Base-by-base conservation (phyloP, 1,284 basidiomycete species). In the Austroboletus rostrupii region DNA sequence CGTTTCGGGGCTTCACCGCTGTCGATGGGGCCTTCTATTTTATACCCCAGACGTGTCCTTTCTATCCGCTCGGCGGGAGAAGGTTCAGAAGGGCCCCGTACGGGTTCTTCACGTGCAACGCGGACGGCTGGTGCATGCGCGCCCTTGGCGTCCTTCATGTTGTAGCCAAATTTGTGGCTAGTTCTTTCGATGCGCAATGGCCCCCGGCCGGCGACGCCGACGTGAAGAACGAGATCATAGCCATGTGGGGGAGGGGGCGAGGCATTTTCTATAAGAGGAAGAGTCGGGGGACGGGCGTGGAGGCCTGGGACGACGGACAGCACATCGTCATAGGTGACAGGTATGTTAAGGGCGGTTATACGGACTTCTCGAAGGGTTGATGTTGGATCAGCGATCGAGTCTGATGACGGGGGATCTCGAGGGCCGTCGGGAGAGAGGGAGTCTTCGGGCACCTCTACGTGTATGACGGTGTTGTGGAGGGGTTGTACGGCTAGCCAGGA, bases 181-280 rank as follows among this genome's bases (percentile, higher is more conserved):
- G 80, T 63, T 53, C 78, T 74, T 64, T 89, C 86, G 67, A 88
- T 74, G 23, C 82, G 74, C 47, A 88, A 65, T 0, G 78, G 75
- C 0, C 86, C 87, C 13, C 81, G 73, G 8, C 79, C 78, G 2
- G 83, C 85, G 13, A 83, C 80, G 10, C 87, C 86, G 33, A 89
- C 71, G 58, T 89, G 86, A 57, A 89, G 76, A 44, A 88, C 76
- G 54, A 88, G 79, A 61, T 89, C 86, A 58, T 83, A 89, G n/a
- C 84, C 83, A 44, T 70, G 71, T 20, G 69, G 64, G 2, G 84
- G 84, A 37, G 70, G 50, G 12, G 71, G 62, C 19, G 69, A 67
- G 1, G 63, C 48, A 37, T 72, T 65, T 16, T 64, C 63, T 32
- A 65, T 52, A 28, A 60, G 42, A 6, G 83, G 82, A 10, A 87